phyloP scores from a whole-genome alignment of 441 rosid genomes.

The Heliophila coronopifolia region DNA sequence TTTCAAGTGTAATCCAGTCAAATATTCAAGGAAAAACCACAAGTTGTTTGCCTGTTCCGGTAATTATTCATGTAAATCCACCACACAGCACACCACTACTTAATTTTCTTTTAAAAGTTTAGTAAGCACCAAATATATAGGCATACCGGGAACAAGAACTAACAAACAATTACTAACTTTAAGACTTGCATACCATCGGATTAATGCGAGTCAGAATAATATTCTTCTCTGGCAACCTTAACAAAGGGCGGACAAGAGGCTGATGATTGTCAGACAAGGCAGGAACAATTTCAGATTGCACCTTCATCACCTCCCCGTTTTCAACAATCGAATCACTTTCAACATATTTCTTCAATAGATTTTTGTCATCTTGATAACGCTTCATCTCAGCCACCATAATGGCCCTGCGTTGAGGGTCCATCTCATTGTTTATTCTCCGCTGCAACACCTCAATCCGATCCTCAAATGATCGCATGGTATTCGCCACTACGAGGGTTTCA shows the following conservation, averaged over 20 bases:
- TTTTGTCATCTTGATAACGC: constrained; percentile 88
- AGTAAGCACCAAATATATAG: constrained; percentile 5
- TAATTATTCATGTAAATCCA: neutral
- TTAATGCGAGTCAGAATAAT: constrained; percentile 88
- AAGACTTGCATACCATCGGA: constrained; percentile 58
- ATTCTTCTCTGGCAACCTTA: constrained; percentile 76
- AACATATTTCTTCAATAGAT: constrained; percentile 74
- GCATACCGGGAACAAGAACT: neutral
- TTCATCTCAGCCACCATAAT: constrained; percentile 74
- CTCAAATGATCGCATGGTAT: constrained; percentile 91
- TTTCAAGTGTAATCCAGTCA: neutral
- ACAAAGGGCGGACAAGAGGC: constrained; percentile 68
- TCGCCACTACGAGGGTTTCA: constrained; percentile 91
- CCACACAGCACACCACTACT: neutral
- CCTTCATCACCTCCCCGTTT: constrained; percentile 72
- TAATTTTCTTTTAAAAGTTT: neutral
- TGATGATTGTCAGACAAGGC: constrained; percentile 73
- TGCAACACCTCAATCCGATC: constrained; percentile 75
- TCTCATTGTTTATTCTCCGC: constrained; percentile 62
- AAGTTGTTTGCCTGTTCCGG: neutral
- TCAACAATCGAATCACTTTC: constrained; percentile 88
- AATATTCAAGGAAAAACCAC: neutral
- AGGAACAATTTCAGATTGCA: constrained; percentile 64
- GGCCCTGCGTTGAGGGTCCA: constrained; percentile 66
- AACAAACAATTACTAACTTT: constrained; percentile 5